Evolutionary conservation across 805 yeast genomes (phyloP), one percentile per base, ranked within the genome.

Genomic region (Soucietia sequanensis): DNA sequence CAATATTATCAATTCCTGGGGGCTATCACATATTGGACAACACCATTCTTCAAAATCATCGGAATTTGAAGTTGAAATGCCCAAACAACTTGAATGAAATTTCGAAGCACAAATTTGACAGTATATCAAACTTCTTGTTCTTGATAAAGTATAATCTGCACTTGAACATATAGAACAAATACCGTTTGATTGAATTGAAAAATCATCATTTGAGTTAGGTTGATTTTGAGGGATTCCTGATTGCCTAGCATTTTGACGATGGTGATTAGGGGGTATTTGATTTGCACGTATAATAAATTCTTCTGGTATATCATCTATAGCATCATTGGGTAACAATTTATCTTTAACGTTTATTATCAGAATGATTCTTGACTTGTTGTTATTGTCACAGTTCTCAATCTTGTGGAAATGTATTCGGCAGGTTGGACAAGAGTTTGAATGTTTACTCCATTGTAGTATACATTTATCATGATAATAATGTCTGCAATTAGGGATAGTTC

Each of bases 391-490:
- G n/a, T 62, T 38, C 33, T 65, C 62, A 18, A 75, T 56, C 17
- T 55, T 40, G 30, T 67, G 53, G 47, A 68, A 78, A 28, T 60
- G 59, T 20, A 65, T 47, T 14, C 86, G 72, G 47, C 86, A 80
- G 4, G 79, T 72, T 2, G 86, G 86, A 48, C 85, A 79, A 34
- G 72, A 65, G 50, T 75, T 76, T 16, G 82, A 75, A 25, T 73
- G 66, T 24, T 63, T 54, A 14, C 74, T 56, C 90, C 90, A 83
- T 19, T 68, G 64, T 23, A 65, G 45, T 23, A 82, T 68, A 46
- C 90, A 83, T 11, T 59, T 47, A 3, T 70, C 60, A 52, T 83
- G 90, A 47, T 77, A 81, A 35, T 47, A 48, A 52, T 81, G 86
- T 23, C 58, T 54, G 50, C 86, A 81, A 7, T 38, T 38, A 9